phyloP scores from a whole-genome alignment of 2,329 filamentous ascomycete genomes.

The Penicillium occitanis region DNA sequence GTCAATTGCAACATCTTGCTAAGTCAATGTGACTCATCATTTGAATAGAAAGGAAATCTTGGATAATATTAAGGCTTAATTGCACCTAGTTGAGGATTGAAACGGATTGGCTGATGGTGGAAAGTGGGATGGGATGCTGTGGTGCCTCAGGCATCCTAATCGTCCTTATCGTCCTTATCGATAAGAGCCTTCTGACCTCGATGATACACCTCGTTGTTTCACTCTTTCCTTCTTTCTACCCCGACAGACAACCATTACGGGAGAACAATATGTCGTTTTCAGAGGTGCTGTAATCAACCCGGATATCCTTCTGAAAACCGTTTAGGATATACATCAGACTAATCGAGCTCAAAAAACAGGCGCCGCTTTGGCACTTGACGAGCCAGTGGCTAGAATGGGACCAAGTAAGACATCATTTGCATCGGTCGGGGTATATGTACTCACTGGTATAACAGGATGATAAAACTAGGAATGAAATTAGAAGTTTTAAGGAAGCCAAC shows the following conservation, averaged over 20 bases:
- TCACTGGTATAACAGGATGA: conserved; percentile 41
- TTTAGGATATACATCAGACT: neutral
- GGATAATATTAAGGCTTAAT: neutral
- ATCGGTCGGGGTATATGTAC: neutral
- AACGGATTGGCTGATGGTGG: neutral
- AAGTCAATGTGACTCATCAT: neutral
- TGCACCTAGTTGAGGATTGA: neutral
- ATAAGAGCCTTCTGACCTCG: neutral
- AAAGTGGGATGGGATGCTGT: neutral
- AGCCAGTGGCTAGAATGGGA: conserved; percentile 61
- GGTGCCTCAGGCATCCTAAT: neutral
- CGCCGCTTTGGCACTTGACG: conserved; percentile 44
- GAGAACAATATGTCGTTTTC: neutral
- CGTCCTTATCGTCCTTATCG: neutral
- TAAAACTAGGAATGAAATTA: conserved; percentile 55
- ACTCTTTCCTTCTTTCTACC: neutral
- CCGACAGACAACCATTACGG: neutral
- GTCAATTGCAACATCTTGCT: neutral
- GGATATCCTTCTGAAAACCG: too few relatives aligned
- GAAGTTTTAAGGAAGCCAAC: conserved; percentile 49
- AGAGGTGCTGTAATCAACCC: neutral
- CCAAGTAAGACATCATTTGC: conserved; percentile 35
- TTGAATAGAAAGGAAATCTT: neutral
- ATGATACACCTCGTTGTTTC: neutral
- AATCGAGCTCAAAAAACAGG: conserved; percentile 26